Evolutionary conservation across 352 stramenopile species (phyloP).

Genomic region (Globisporangium barbulae): DNA sequence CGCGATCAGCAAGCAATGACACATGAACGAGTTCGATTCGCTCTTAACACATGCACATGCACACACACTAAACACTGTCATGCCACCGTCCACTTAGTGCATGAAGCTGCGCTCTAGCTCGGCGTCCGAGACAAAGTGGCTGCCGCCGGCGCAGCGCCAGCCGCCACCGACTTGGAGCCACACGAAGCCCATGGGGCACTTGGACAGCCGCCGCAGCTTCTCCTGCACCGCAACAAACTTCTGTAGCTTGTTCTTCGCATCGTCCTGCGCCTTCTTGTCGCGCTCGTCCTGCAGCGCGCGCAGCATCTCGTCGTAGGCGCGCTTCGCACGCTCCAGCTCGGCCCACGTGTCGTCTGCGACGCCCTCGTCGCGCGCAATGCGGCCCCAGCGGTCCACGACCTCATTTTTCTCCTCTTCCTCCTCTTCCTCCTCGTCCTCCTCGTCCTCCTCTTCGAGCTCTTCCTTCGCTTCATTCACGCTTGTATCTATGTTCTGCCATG

Average conservation of each 20-base stretch:
- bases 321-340: constrained; percentile 60
- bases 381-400: constrained; percentile 14
- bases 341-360: constrained; percentile 68
- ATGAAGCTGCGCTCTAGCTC: constrained; percentile 60
- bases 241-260: constrained; percentile 26
- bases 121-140: constrained; percentile 69
- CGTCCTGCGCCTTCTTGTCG: constrained; percentile 17
- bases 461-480: constrained; percentile 16
- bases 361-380: constrained; percentile 33
- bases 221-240: constrained; percentile 41
- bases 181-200: constrained; percentile 60
- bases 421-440: constrained; percentile 18
- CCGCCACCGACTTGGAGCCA: constrained; percentile 58
- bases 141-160: constrained; percentile 79
- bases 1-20: too few relatives aligned
- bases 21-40: too few relatives aligned
- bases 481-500: not conserved
- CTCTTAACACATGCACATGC: too few relatives aligned
- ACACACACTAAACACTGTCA: not conserved
- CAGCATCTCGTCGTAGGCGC: constrained; percentile 42
- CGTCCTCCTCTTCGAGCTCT: constrained; percentile 17
- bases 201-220: constrained; percentile 55
- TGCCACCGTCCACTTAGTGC: constrained; percentile 15
- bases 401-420: constrained; percentile 16
- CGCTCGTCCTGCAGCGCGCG: constrained; percentile 16